Evolutionary conservation across 2,329 filamentous ascomycete species (phyloP).

Genomic region (Fusarium redolens): DNA sequence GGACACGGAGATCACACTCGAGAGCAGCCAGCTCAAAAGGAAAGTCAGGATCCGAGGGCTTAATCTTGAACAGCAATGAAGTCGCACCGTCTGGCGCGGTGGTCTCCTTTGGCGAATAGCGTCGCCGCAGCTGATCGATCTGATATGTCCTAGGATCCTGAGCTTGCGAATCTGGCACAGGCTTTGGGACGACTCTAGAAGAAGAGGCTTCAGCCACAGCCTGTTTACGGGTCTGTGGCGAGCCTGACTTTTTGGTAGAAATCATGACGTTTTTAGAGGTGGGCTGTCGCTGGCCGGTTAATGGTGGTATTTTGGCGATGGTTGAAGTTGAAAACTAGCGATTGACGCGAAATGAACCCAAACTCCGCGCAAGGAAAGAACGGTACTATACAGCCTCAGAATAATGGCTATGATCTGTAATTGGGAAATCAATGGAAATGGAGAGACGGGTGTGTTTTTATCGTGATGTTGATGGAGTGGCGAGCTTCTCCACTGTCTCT

Average conservation of each 20-base stretch:
- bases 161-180: conserved; percentile 71
- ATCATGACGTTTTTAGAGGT: conserved; percentile 51
- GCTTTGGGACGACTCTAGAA: conserved; percentile 70
- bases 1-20: conserved; percentile 75
- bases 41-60: conserved; percentile 85
- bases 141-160: conserved; percentile 80
- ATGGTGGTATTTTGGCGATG: conserved; percentile 10
- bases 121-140: conserved; percentile 75
- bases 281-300: conserved; percentile 1
- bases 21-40: conserved; percentile 79
- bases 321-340: neutral
- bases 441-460: conserved; percentile 25
- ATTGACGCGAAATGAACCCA: conserved; percentile 12
- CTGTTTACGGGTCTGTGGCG: conserved; percentile 54
- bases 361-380: conserved; percentile 22
- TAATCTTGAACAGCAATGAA: conserved; percentile 71
- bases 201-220: conserved; percentile 58
- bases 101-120: conserved; percentile 66
- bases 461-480: conserved; percentile 30
- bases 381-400: neutral
- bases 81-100: conserved; percentile 61
- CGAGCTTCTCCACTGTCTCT: conserved; percentile 30
- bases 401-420: neutral
- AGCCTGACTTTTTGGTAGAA: conserved; percentile 48
- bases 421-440: neutral